These are phyloP conservation scores for Hypoxylon subgilvum DNA, from an alignment of 495 filamentous ascomycete genomes.

Conservation along the genomic window DNA sequence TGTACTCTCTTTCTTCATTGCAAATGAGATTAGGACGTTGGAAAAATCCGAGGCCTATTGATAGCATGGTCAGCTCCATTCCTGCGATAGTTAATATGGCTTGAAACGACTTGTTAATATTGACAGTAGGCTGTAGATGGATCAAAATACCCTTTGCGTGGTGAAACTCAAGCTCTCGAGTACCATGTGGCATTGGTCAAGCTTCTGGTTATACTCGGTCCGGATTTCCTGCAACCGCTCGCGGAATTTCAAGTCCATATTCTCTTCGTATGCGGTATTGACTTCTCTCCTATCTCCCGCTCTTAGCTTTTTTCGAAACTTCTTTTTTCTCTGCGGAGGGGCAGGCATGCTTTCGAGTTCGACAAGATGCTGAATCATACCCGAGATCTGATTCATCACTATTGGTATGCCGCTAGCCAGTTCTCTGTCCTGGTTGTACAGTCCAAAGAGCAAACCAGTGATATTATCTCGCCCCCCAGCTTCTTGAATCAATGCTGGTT, in stretches of 20 bases:
- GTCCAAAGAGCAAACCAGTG: not conserved
- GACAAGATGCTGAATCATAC: constrained; percentile 8
- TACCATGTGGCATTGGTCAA: constrained; percentile 23
- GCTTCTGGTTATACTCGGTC: constrained; percentile 20
- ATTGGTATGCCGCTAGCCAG: constrained; percentile 11
- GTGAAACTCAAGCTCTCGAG: constrained; percentile 1
- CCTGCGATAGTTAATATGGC: too few species aligned
- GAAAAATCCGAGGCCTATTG: constrained; percentile 12
- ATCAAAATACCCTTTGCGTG: constrained; percentile 22
- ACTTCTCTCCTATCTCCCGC: not conserved
- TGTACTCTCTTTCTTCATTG: constrained; percentile 11
- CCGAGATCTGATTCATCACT: constrained; percentile 7
- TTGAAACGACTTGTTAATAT: too few species aligned
- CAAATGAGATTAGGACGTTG: constrained; percentile 8
- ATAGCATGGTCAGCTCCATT: too few species aligned
- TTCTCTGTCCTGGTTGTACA: not conserved
- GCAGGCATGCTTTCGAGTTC: constrained; percentile 2
- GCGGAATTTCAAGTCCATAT: not conserved
- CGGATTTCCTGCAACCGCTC: constrained; percentile 12
- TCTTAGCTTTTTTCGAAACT: not conserved
- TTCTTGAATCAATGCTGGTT: not conserved
- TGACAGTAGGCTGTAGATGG: not conserved
- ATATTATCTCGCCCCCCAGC: too few species aligned
- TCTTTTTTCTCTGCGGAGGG: not conserved
- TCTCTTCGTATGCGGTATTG: not conserved